Percentiles rank a stretch among this genome's conserved stretches.
Evolutionary conservation across 2,329 filamentous ascomycete genomes (phyloP).

Genomic region (Lachnellula arida): DNA sequence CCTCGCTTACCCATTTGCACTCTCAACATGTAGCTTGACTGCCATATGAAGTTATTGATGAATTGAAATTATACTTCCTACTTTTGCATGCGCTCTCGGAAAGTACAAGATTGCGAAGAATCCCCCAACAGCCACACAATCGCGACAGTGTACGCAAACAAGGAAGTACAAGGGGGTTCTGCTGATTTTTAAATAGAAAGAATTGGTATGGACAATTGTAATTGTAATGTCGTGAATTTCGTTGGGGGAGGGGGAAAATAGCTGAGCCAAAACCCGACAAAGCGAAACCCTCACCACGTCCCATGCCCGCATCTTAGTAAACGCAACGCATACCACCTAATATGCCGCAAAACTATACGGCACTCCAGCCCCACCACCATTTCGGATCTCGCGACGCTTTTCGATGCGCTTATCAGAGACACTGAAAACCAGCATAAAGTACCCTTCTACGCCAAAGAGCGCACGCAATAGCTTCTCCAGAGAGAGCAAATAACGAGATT

Average conservation of each 20-base stretch:
- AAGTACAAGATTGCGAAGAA: neutral
- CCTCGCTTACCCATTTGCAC: constrained; percentile 3
- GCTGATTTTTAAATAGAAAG: neutral
- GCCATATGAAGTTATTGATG: constrained; percentile 1
- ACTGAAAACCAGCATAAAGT: neutral
- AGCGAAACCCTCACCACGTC: neutral
- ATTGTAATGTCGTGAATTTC: constrained; percentile 1
- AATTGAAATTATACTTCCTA: neutral
- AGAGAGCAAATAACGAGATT: neutral
- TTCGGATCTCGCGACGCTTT: neutral
- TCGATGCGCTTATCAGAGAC: neutral
- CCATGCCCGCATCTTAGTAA: neutral
- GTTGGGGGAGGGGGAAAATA: neutral
- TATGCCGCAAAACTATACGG: neutral
- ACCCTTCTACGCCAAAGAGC: neutral
- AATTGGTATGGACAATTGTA: neutral
- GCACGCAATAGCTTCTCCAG: neutral
- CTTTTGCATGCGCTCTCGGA: neutral
- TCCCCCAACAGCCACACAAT: neutral
- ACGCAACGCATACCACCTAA: neutral
- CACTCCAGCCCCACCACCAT: neutral
- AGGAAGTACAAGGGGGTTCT: neutral
- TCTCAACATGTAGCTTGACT: neutral
- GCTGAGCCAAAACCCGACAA: neutral
- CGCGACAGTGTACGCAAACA: neutral